phyloP scores from a whole-genome alignment of 108 stramenopile genomes.

The Fistulifera solaris region DNA sequence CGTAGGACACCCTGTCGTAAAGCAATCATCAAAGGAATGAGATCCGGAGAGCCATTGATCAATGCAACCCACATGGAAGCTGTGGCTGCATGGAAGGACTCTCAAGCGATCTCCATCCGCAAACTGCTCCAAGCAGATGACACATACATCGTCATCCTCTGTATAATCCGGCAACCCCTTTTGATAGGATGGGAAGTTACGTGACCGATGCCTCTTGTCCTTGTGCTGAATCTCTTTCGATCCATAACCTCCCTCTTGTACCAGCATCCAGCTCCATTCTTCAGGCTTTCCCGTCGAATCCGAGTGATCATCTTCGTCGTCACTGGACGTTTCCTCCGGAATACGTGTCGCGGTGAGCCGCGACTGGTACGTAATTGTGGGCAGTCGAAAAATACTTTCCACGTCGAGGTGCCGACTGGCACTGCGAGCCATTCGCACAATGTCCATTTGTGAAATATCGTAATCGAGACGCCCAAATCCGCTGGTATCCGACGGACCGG shows the following conservation, averaged over 20 bases:
- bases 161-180: neutral
- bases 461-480: slow-evolving; percentile 38
- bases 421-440: slow-evolving; percentile 61
- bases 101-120: slow-evolving; percentile 65
- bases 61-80: slow-evolving; percentile 78
- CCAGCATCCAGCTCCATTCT: slow-evolving; percentile 40
- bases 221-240: slow-evolving; percentile 14
- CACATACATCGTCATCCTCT: slow-evolving; percentile 40
- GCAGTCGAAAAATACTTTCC: slow-evolving; percentile 44
- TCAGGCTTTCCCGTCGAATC: slow-evolving; percentile 5
- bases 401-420: slow-evolving; percentile 65
- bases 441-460: slow-evolving; percentile 64
- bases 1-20: slow-evolving; percentile 58
- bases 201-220: slow-evolving; percentile 9
- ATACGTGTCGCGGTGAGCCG: slow-evolving; percentile 17
- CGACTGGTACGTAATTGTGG: slow-evolving; percentile 45
- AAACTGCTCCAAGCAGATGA: slow-evolving; percentile 68
- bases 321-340: slow-evolving; percentile 9
- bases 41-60: slow-evolving; percentile 63
- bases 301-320: neutral
- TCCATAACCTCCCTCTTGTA: slow-evolving; percentile 14
- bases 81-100: slow-evolving; percentile 76
- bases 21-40: slow-evolving; percentile 38
- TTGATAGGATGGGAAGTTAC: neutral
- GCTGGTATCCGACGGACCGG: neutral